These are phyloP conservation scores for Leishmania guyanensis DNA, from an alignment of 208 protist species.

Conservation along the genomic window DNA sequence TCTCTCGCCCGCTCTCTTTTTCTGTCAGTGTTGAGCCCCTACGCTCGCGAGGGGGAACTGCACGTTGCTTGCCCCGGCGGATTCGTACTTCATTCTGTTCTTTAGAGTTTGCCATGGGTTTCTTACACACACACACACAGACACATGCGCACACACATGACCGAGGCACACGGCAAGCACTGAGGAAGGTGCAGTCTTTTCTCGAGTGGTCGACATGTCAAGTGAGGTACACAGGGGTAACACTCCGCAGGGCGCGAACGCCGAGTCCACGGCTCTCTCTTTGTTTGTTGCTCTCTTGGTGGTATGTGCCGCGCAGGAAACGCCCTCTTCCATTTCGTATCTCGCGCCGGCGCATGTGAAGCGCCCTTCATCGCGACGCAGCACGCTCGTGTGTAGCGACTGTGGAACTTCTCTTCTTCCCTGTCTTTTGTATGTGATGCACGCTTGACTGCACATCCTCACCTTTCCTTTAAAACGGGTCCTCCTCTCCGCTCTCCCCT, in stretches of 20 bases:
- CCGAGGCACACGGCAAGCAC: not conserved
- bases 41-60: not conserved
- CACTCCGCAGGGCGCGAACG: not conserved
- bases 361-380: not conserved
- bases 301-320: not conserved
- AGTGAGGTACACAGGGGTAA: not conserved
- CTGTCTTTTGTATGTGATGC: not conserved
- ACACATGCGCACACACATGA: not conserved
- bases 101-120: not conserved
- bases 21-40: not conserved
- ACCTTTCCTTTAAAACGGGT: not conserved
- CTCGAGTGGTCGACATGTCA: not conserved
- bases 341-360: not conserved
- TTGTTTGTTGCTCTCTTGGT: not conserved
- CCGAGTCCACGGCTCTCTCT: too few species aligned
- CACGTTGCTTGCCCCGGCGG: not conserved
- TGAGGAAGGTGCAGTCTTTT: not conserved
- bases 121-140: not conserved
- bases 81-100: not conserved
- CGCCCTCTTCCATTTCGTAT: not conserved
- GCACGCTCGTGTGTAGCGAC: not conserved
- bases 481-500: not conserved
- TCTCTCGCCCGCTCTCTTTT: not conserved
- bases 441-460: not conserved
- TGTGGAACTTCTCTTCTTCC: not conserved